A percentile compares a stretch with the other conserved stretches of the same genome.
Conservation (phyloP, 2,329 filamentous ascomycete species). For the Alternaria alternata region DNA sequence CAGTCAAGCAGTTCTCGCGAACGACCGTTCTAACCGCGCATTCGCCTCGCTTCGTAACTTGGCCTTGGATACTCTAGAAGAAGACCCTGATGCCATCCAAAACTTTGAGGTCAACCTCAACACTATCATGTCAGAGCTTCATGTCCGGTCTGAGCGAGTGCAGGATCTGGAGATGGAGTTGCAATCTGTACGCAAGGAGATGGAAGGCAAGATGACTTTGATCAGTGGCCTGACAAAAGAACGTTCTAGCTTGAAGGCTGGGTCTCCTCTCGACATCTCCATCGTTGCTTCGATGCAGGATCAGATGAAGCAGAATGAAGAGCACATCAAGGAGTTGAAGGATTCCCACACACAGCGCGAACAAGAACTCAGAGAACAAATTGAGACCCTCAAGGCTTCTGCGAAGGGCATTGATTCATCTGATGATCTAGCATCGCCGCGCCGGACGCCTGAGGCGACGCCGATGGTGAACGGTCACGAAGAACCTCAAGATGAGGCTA, state of each 20-base stretch:
- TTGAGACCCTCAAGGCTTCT: constrained; percentile 71
- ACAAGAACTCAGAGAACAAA: constrained; percentile 74
- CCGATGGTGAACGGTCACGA: constrained; percentile 14
- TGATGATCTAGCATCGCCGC: constrained; percentile 31
- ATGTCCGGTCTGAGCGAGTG: constrained; percentile 85
- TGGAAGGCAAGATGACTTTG: constrained; percentile 95
- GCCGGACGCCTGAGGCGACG: constrained; percentile 15
- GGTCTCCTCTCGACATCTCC: constrained; percentile 87
- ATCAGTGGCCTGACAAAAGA: constrained; percentile 94
- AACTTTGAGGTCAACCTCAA: constrained; percentile 93
- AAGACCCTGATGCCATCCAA: constrained; percentile 83
- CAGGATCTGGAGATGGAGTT: constrained; percentile 89
- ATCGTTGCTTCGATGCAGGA: constrained; percentile 87
- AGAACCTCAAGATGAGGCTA: constrained; percentile 33
- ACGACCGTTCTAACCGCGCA: constrained; percentile 90
- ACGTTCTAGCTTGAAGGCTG: constrained; percentile 83
- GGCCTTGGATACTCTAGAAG: constrained; percentile 83
- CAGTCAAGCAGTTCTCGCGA: constrained; percentile 84
- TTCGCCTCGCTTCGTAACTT: constrained; percentile 90
- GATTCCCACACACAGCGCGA: constrained; percentile 78
- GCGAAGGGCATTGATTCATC: constrained; percentile 44
- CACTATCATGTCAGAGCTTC: constrained; percentile 89
- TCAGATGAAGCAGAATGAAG: constrained; percentile 85
- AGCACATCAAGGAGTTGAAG: constrained; percentile 76
- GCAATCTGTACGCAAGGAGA: constrained; percentile 85